Evolutionary conservation across 1,139 yeast genomes (phyloP).

Genomic region (Suhomyces coccinellae): DNA sequence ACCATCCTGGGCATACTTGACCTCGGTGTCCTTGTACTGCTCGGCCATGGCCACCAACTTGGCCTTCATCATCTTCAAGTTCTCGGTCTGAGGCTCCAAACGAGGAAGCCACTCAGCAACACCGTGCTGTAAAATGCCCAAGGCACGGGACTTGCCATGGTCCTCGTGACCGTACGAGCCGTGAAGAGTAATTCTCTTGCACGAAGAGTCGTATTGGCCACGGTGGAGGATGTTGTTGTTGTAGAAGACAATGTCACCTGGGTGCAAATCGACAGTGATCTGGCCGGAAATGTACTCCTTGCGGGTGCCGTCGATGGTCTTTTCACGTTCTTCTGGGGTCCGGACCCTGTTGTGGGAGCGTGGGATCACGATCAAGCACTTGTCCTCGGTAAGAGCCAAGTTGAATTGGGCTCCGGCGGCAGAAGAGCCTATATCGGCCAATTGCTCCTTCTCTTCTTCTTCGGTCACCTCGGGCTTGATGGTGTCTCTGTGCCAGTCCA

Average conservation of each 20-base stretch:
- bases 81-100: conserved; percentile 38
- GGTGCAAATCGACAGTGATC: conserved; percentile 44
- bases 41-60: conserved; percentile 40
- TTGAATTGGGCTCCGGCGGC: conserved; percentile 58
- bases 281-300: conserved; percentile 44
- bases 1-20: conserved; percentile 51
- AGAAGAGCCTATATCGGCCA: conserved; percentile 32
- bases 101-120: conserved; percentile 52
- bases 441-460: conserved; percentile 46
- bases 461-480: conserved; percentile 51
- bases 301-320: conserved; percentile 37
- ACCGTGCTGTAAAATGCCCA: conserved; percentile 56
- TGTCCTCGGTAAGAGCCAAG: conserved; percentile 51
- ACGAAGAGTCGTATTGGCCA: conserved; percentile 44
- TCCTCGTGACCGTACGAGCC: conserved; percentile 54
- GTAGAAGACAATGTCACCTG: conserved; percentile 58
- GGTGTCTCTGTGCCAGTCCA: conserved; percentile 60
- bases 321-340: conserved; percentile 47
- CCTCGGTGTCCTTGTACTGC: conserved; percentile 40
- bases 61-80: conserved; percentile 33
- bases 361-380: conserved; percentile 53
- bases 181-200: conserved; percentile 50
- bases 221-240: conserved; percentile 56
- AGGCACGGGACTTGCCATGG: conserved; percentile 48
- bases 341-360: conserved; percentile 51